phyloP scores from a whole-genome alignment of 2,329 filamentous ascomycete species.

The Alternaria ventricosa region DNA sequence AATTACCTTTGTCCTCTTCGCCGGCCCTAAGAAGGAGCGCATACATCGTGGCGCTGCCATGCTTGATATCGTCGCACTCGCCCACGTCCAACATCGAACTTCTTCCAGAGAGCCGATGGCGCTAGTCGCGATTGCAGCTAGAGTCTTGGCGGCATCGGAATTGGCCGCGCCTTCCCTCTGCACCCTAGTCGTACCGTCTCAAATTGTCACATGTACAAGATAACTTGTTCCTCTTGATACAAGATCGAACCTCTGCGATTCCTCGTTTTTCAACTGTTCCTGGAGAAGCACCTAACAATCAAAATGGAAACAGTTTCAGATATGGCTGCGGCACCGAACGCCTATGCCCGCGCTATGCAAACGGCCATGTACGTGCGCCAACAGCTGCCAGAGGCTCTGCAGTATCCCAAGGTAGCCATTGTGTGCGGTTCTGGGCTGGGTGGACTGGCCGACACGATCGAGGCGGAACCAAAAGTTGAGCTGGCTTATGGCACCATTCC shows the following conservation, averaged over 20 bases:
- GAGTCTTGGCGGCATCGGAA: slow-evolving; percentile 42
- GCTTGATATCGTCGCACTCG: slow-evolving; percentile 27
- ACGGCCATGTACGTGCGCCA: slow-evolving; percentile 59
- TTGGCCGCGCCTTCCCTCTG: slow-evolving; percentile 38
- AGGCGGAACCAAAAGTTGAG: slow-evolving; percentile 58
- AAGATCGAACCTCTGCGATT: not conserved
- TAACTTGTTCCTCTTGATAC: not conserved
- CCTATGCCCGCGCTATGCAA: slow-evolving; percentile 56
- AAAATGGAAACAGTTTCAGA: slow-evolving; percentile 30
- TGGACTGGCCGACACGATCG: slow-evolving; percentile 64
- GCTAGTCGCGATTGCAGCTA: slow-evolving; percentile 29
- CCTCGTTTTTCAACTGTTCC: not conserved
- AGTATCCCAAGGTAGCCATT: slow-evolving; percentile 65
- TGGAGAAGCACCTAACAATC: not conserved
- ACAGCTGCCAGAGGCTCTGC: slow-evolving; percentile 58
- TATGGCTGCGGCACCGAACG: slow-evolving; percentile 36
- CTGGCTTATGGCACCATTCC: slow-evolving; percentile 66
- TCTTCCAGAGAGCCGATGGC: slow-evolving; percentile 23
- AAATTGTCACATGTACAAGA: slow-evolving; percentile 15
- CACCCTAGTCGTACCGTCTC: slow-evolving; percentile 23
- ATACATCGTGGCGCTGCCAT: slow-evolving; percentile 56
- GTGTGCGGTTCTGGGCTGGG: slow-evolving; percentile 70
- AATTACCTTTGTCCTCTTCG: slow-evolving; percentile 52
- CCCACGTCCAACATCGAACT: slow-evolving; percentile 20
- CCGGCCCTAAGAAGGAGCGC: slow-evolving; percentile 52